Percentiles rank a stretch among this genome's conserved stretches.
Conservation (phyloP, 306 rosid species). For the Prunus mume region DNA sequence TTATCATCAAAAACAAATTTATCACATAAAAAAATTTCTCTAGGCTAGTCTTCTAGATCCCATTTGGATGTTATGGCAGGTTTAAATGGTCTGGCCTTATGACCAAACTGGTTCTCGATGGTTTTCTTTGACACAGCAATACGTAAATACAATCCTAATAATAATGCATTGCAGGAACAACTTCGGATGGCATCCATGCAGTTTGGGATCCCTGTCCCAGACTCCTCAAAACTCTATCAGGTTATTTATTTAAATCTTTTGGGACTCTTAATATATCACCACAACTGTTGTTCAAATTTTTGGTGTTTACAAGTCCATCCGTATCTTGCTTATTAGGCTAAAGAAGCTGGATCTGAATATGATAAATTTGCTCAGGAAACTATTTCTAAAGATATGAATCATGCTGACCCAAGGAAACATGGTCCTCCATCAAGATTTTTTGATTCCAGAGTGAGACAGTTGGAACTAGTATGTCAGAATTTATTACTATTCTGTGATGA, state of each 20-base stretch:
- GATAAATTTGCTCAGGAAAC: slow-evolving; percentile 33
- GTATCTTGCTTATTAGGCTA: slow-evolving; percentile 29
- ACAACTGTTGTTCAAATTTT: slow-evolving; percentile 8
- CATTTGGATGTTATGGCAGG: slow-evolving; percentile 13
- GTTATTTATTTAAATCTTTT: slow-evolving; percentile 23
- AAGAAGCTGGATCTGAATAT: slow-evolving; percentile 17
- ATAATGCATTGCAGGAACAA: slow-evolving; percentile 39
- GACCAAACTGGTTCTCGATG: neutral
- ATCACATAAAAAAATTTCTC: neutral
- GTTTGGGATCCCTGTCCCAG: slow-evolving; percentile 21
- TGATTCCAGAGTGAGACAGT: slow-evolving; percentile 9
- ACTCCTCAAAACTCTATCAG: slow-evolving; percentile 34
- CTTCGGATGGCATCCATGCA: slow-evolving; percentile 27
- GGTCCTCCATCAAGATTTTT: slow-evolving; percentile 24
- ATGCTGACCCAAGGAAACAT: slow-evolving; percentile 26
- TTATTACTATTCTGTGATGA: slow-evolving; percentile 12
- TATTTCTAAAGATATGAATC: slow-evolving; percentile 29
- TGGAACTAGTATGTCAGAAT: slow-evolving; percentile 40
- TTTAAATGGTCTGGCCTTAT: slow-evolving; percentile 2
- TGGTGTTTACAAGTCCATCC: slow-evolving; percentile 13
- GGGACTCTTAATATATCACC: slow-evolving; percentile 7
- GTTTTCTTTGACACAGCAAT: slow-evolving; percentile 12
- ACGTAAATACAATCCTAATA: slow-evolving; percentile 8
- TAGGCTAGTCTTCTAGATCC: slow-evolving; percentile 10
- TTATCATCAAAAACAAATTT: neutral